Evolutionary conservation across 1,139 yeast species (phyloP).

Genomic region (Magnusiomyces suaveolens): DNA sequence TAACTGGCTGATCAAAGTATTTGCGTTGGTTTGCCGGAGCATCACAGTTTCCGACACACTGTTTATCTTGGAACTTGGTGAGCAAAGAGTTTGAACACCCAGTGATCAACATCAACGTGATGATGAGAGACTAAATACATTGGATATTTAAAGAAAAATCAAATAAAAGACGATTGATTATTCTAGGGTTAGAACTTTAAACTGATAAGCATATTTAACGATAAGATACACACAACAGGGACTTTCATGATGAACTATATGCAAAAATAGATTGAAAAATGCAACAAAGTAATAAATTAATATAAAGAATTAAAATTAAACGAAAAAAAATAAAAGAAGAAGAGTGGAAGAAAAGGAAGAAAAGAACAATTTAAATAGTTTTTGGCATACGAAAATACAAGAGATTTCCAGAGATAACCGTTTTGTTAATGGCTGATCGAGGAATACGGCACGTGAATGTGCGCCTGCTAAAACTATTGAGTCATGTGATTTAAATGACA

Average conservation of each 20-base stretch:
- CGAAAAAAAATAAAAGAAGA: no score
- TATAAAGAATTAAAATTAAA: not conserved
- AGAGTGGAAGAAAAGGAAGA: no score
- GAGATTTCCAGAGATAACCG: no score
- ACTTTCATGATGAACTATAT: not conserved
- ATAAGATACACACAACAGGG: not conserved
- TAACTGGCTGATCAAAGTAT: constrained; percentile 65
- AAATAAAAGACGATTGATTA: no score
- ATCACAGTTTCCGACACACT: constrained; percentile 53
- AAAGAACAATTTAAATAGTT: no score
- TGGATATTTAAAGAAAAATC: no score
- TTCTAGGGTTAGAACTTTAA: not conserved
- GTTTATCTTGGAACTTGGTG: constrained; percentile 71
- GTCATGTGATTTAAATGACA: no score
- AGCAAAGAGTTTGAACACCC: constrained; percentile 68
- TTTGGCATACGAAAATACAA: no score
- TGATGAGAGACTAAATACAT: constrained; percentile 21
- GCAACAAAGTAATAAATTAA: not conserved
- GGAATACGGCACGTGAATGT: no score
- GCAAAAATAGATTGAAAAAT: not conserved
- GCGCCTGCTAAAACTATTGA: no score
- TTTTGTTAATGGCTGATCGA: no score
- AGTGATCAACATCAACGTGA: constrained; percentile 40
- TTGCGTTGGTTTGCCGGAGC: constrained; percentile 36
- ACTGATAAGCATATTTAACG: not conserved